phyloP scores from a whole-genome alignment of 108 stramenopile species.

The Fragilaria radians region DNA sequence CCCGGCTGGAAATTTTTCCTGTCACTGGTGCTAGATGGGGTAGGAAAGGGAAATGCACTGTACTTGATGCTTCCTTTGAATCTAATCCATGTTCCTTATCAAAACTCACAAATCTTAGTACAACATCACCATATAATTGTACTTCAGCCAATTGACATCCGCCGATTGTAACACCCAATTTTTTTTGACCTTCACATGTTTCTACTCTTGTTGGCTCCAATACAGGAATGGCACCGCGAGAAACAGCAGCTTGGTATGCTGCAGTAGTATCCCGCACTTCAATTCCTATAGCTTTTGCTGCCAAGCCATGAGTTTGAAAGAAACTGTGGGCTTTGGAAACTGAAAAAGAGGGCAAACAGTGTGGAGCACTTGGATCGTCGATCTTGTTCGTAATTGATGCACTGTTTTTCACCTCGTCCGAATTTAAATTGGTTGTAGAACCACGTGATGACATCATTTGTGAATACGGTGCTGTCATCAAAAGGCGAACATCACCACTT shows the following conservation, averaged over 20 bases:
- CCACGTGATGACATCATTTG: constrained; percentile 5
- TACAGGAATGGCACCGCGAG: constrained; percentile 38
- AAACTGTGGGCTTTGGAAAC: constrained; percentile 31
- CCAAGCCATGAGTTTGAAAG: constrained; percentile 45
- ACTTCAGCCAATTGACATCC: constrained; percentile 42
- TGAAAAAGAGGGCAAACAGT: constrained; percentile 35
- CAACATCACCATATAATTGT: constrained; percentile 54
- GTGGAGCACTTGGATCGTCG: constrained; percentile 19
- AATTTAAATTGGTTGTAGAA: not conserved
- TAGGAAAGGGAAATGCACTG: constrained; percentile 26
- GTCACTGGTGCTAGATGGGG: constrained; percentile 42
- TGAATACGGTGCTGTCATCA: constrained; percentile 31
- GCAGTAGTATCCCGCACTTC: constrained; percentile 25
- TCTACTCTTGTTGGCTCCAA: constrained; percentile 41
- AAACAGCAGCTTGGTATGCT: constrained; percentile 39
- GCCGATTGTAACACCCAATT: not conserved
- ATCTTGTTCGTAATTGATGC: constrained; percentile 1
- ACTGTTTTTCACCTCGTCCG: not conserved
- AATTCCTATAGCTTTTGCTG: constrained; percentile 46
- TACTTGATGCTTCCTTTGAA: constrained; percentile 1
- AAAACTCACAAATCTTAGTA: constrained; percentile 44
- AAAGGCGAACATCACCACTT: constrained; percentile 25
- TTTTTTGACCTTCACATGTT: constrained; percentile 21
- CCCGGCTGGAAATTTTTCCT: constrained; percentile 6
- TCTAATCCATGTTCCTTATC: not conserved